Evolutionary conservation across 2,329 filamentous ascomycete genomes (phyloP).

Genomic region (Fusarium setosum): DNA sequence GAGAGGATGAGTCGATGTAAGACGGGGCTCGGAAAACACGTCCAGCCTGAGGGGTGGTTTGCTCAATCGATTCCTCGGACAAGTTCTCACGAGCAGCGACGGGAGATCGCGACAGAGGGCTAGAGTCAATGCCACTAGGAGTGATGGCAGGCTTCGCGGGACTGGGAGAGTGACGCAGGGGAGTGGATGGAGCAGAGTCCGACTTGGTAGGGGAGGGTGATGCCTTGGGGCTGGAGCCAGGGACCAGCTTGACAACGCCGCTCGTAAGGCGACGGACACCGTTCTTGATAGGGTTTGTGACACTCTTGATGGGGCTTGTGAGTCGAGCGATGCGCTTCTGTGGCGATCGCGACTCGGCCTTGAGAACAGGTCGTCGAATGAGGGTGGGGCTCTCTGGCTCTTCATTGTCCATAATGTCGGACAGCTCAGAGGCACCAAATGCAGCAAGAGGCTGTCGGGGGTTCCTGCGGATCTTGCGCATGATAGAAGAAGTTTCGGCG

Average conservation of each 20-base stretch:
- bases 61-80: background rate
- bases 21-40: slow-evolving; percentile 34
- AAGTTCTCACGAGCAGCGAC: background rate
- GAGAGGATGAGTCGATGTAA: slow-evolving; percentile 30
- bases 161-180: slow-evolving; percentile 30
- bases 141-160: slow-evolving; percentile 19
- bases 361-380: slow-evolving; percentile 33
- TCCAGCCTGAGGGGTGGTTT: slow-evolving; percentile 29
- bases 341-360: slow-evolving; percentile 45
- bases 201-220: slow-evolving; percentile 48
- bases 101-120: slow-evolving; percentile 18
- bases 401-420: slow-evolving; percentile 43
- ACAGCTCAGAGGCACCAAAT: slow-evolving; percentile 39
- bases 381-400: slow-evolving; percentile 44
- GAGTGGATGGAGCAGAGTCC: slow-evolving; percentile 41
- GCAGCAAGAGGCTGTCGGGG: slow-evolving; percentile 38
- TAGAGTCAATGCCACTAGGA: slow-evolving; percentile 22
- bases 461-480: slow-evolving; percentile 34
- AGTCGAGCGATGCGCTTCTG: slow-evolving; percentile 45
- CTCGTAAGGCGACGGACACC: slow-evolving; percentile 42
- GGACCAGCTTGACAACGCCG: slow-evolving; percentile 45
- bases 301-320: slow-evolving; percentile 43
- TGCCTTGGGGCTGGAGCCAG: slow-evolving; percentile 35
- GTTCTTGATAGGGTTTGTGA: slow-evolving; percentile 42
- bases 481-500: slow-evolving; percentile 32